Percentiles rank a stretch among this genome's conserved stretches.
Conservation (phyloP, 2,329 filamentous ascomycete genomes). For the Xylariaceae sp. region DNA sequence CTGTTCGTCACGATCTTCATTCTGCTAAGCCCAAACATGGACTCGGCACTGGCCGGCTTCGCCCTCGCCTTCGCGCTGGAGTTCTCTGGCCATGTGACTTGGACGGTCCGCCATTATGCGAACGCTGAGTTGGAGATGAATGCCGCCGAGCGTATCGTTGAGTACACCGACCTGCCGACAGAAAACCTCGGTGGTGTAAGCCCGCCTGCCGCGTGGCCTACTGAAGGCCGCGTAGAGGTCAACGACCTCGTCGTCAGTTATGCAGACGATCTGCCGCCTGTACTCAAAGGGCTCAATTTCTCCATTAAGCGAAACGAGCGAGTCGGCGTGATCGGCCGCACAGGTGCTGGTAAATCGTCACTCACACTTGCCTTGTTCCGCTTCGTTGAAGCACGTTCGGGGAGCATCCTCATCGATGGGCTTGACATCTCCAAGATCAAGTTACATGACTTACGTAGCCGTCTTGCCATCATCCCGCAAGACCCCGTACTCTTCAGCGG, state of each 20-base stretch:
- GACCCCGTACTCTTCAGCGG: slow-evolving; percentile 80
- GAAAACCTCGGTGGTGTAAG: slow-evolving; percentile 59
- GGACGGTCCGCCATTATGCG: slow-evolving; percentile 39
- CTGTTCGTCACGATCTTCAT: slow-evolving; percentile 62
- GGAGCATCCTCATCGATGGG: slow-evolving; percentile 66
- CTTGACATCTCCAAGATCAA: slow-evolving; percentile 69
- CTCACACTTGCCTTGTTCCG: slow-evolving; percentile 73
- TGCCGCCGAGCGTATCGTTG: slow-evolving; percentile 68
- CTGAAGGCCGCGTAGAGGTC: slow-evolving; percentile 69
- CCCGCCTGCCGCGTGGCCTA: slow-evolving; percentile 70
- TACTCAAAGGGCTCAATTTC: slow-evolving; percentile 67
- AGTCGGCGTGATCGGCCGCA: slow-evolving; percentile 72
- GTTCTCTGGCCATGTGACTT: slow-evolving; percentile 61
- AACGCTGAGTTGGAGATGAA: slow-evolving; percentile 77
- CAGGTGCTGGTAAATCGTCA: slow-evolving; percentile 73
- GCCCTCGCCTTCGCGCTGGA: slow-evolving; percentile 69
- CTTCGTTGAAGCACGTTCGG: slow-evolving; percentile 65
- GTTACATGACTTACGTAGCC: slow-evolving; percentile 65
- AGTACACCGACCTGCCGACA: slow-evolving; percentile 66
- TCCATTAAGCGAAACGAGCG: slow-evolving; percentile 62
- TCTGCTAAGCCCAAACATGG: slow-evolving; percentile 56
- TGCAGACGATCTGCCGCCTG: slow-evolving; percentile 64
- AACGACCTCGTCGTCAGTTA: slow-evolving; percentile 68
- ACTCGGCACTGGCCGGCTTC: slow-evolving; percentile 70
- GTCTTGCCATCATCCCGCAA: slow-evolving; percentile 74